Evolutionary conservation across 2,329 filamentous ascomycete genomes (phyloP), one percentile per base, ranked within the genome.

Genomic region (Rhexocercosporidium sp.): DNA sequence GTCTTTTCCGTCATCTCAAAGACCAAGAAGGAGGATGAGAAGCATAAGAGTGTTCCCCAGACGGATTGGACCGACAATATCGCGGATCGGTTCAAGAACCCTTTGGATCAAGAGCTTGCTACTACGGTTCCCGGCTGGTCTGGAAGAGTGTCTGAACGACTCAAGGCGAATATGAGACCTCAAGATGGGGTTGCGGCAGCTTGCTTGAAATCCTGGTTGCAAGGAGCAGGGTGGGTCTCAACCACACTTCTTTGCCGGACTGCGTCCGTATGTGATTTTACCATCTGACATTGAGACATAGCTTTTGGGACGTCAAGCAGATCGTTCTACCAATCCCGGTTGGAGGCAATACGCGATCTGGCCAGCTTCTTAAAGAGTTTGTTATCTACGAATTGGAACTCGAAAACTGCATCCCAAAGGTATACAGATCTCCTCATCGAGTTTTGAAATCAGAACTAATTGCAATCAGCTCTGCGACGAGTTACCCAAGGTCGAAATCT

Each of bases 291-390:
- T 22, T 11, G 4, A 46, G 44, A 14, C 44, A 18, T 64, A 76
- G 75, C 3, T 77, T 77, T 47, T 76, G 70, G 67, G 75, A 77
- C 62, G 73, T 77, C 1, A 74, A 73, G 25, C 66, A 77, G 37
- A 59, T 70, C 27, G 66, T 76, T 22, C 27, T 75, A 29, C 71
- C 67, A 3, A 63, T 76, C n/a, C 71, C 72, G 5, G 69, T 77
- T 46, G 73, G 73, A 20, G 70, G 72, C 3, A 57, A 62, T 6
- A 73, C 68, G 14, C 27, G 46, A 11, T 59, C 67, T 39, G 70
- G 75, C 34, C 56, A 71, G 62, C 54, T 70, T 44, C 53, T 75
- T 9, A 69, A 70, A 22, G 72, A 75, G 1, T 68, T 69, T 25
- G 56, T 76, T 2, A 47, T 71, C 3, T 71, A 70, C 29, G 68